Evolutionary conservation across 2,329 filamentous ascomycete genomes (phyloP).

Genomic region (Lomentospora prolificans): DNA sequence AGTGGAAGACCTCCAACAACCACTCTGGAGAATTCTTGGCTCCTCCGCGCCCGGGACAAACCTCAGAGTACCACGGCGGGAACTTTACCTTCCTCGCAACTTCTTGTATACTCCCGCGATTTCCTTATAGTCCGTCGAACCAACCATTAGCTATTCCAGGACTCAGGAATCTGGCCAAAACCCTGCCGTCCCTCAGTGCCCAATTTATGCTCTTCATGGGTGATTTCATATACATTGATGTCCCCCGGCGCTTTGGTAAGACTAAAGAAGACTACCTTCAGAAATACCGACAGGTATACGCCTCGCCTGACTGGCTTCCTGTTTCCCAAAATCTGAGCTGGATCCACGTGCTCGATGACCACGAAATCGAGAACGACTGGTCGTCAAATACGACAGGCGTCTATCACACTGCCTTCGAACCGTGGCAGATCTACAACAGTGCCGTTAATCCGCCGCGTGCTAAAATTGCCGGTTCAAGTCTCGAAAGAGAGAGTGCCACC

Average conservation of each 20-base stretch:
- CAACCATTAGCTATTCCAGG: slow-evolving; percentile 78
- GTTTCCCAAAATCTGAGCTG: slow-evolving; percentile 77
- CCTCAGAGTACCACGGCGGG: slow-evolving; percentile 49
- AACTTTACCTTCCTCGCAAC: slow-evolving; percentile 86
- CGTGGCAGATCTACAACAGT: slow-evolving; percentile 80
- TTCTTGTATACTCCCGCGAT: slow-evolving; percentile 77
- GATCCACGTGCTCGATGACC: slow-evolving; percentile 95
- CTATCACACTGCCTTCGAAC: slow-evolving; percentile 69
- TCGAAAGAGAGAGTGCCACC: slow-evolving; percentile 47
- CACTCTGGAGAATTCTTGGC: slow-evolving; percentile 74
- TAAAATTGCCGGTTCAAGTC: slow-evolving; percentile 33
- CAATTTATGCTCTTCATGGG: slow-evolving; percentile 77
- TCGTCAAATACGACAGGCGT: slow-evolving; percentile 70
- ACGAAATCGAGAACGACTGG: slow-evolving; percentile 96
- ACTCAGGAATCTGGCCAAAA: slow-evolving; percentile 63
- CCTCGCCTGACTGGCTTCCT: slow-evolving; percentile 79
- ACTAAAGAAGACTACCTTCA: slow-evolving; percentile 68
- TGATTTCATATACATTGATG: slow-evolving; percentile 86
- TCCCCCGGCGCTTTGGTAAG: slow-evolving; percentile 68
- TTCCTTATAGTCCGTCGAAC: slow-evolving; percentile 79
- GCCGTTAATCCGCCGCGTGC: slow-evolving; percentile 70
- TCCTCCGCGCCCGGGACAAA: slow-evolving; percentile 59
- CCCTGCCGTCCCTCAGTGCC: slow-evolving; percentile 60
- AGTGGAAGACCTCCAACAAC: slow-evolving; percentile 80
- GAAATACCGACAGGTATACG: slow-evolving; percentile 93